Base-by-base conservation (phyloP, 257 asterid species). In the Solanum sparsipilum region DNA sequence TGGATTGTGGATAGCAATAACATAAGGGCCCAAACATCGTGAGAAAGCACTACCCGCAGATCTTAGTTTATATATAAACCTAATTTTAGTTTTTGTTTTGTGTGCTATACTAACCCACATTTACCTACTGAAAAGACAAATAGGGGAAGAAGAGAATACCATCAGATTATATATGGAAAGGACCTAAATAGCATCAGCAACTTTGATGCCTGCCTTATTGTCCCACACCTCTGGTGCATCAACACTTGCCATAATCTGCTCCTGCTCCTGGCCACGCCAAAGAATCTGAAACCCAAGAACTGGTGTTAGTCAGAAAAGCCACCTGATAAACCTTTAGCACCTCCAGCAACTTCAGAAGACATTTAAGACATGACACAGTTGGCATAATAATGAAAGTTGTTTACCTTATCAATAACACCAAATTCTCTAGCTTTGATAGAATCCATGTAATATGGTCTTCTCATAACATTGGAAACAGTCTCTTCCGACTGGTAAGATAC, bases 201-300 rank as follows among this genome's bases (percentile, higher is more conserved):
- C 92, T 90, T 84, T 90, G 78, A 94, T 93, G 76, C 98, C 96
- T 48, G 98, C 95, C 38, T 89, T 91, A 90, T 92, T 95, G 91
- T 95, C 98, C 98, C 98, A 94, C 13, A 89, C 95, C 88, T 94
- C 98, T 10, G 97, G 94, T 38, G 95, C 86, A 44, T 95, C 91
- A 85, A 91, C 95, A 72, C 93, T 96, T 81, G 94, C 89, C 96
- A 94, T 94, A 84, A 95, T 89, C 90, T 92, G 90, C 89, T 94
- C 98, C 83, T 95, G 95, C 89, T 95, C 98, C 87, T 95, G 95
- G 79, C 96, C 98, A 72, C 95, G 93, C 96, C 98, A 93, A 87
- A 94, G 95, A 86, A 96, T 92, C 99, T 96, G 93, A 89, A 91
- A 56, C 90, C 86, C 72, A 86, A 94, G 34, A 90, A 79, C 32